These are phyloP conservation scores for Erigeron canadensis DNA, from an alignment of 129 eudicot genomes.

Conservation along the genomic window DNA sequence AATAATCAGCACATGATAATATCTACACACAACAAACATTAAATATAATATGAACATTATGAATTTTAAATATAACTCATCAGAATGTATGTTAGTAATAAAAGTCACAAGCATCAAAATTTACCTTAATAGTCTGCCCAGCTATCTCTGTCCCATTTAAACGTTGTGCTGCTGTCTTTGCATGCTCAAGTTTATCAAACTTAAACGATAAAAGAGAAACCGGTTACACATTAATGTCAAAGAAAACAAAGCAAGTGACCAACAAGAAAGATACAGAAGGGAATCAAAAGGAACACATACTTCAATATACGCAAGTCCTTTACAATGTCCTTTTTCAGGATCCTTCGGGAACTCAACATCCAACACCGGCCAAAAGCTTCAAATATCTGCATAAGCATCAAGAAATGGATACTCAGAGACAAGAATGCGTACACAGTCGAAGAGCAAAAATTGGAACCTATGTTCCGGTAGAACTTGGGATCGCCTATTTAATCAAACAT, in stretches of 20 bases:
- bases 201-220: too few relatives aligned
- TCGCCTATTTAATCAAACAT: neutral
- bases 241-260: too few relatives aligned
- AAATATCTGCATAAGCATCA: conserved; percentile 53
- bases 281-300: too few relatives aligned
- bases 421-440: neutral
- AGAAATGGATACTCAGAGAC: neutral
- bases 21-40: conserved; percentile 9
- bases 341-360: conserved; percentile 88
- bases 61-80: neutral
- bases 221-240: too few relatives aligned
- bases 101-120: too few relatives aligned
- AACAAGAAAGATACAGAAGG: too few relatives aligned
- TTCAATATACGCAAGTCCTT: conserved; percentile 94
- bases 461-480: neutral
- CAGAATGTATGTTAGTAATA: neutral
- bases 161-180: too few relatives aligned
- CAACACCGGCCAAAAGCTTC: conserved; percentile 97
- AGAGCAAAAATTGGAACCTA: neutral
- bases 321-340: conserved; percentile 94
- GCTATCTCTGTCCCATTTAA: too few relatives aligned
- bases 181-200: too few relatives aligned
- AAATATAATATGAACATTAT: neutral
- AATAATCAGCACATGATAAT: conserved; percentile 73
- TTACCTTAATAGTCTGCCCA: too few relatives aligned